phyloP scores from a whole-genome alignment of 23 red algal genomes.

The Gracilaria caudata region DNA sequence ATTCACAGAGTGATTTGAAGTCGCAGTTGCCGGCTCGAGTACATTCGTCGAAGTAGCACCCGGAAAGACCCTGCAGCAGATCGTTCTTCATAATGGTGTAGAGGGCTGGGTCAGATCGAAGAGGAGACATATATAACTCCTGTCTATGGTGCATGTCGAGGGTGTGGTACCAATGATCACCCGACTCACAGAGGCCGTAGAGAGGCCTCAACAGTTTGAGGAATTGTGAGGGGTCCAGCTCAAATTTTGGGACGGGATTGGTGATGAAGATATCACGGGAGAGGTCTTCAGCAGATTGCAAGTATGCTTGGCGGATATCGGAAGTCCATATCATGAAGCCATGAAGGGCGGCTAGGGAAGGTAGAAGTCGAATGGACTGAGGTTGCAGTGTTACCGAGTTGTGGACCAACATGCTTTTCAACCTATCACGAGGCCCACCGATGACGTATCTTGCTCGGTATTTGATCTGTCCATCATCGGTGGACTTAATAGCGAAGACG shows the following conservation, averaged over 20 bases:
- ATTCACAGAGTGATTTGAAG: neutral
- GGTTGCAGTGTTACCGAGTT: conserved; percentile 6
- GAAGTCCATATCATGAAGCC: conserved; percentile 16
- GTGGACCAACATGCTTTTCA: conserved; percentile 31
- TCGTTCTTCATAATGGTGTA: neutral
- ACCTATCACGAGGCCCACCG: conserved; percentile 33
- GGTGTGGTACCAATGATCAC: conserved; percentile 10
- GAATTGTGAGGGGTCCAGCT: conserved; percentile 9
- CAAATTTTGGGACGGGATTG: conserved; percentile 12
- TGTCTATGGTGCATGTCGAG: conserved; percentile 25
- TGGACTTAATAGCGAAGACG: conserved; percentile 34
- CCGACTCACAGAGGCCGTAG: conserved; percentile 36
- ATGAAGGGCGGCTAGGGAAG: neutral
- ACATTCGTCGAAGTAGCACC: conserved; percentile 27
- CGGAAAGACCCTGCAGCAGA: conserved; percentile 1
- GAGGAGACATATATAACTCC: conserved; percentile 14
- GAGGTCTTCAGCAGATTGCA: conserved; percentile 22
- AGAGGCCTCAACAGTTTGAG: conserved; percentile 26
- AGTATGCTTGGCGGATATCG: conserved; percentile 28
- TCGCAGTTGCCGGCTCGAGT: conserved; percentile 1
- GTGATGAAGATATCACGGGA: conserved; percentile 14
- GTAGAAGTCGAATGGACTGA: conserved; percentile 5
- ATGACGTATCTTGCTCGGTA: conserved; percentile 28
- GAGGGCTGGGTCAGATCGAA: conserved; percentile 22
- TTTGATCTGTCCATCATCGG: conserved; percentile 24